Evolutionary conservation across 345 rosid species (phyloP), one percentile per base, ranked within the genome.

Genomic region (Durio zibethinus): DNA sequence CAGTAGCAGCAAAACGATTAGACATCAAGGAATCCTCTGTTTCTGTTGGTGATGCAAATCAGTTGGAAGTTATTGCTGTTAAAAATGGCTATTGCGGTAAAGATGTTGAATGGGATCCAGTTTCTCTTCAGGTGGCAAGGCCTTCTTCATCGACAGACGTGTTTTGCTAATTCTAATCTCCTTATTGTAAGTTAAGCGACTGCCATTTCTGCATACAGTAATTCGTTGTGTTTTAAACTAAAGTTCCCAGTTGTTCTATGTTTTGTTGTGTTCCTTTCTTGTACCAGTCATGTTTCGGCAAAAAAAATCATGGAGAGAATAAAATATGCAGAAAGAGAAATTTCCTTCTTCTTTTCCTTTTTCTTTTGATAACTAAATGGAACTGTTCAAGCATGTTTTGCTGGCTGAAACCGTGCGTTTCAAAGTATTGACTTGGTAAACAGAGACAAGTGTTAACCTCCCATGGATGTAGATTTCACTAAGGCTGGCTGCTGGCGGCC

Each of bases 1-100:
- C 87, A 3, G 76, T 83, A 20, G 85, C 87, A 66, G 88, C 86
- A 35, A 88, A 87, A 80, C 80, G 65, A 79, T 75, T 82, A 29
- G 38, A 85, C 42, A 79, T 80, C 0, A 23, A 35, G 6, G 86
- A 80, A 38, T 79, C 76, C 23, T 25, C 82, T 0, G 70, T 33
- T 9, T 40, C 77, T 29, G 70, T 54, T 1, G 73, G 66, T 10
- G 59, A 27, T 61, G 74, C 83, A n/a, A 80, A 79, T 45, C 84
- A 36, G 63, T 79, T 83, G 10, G 79, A 80, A 75, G 78, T 65
- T 27, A 63, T 80, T 72, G 71, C 87, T 1, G 75, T 81, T 71
- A 77, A 83, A 33, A 76, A 75, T 5, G 70, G 87, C 12, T 81
- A 81, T 45, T 83, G 90, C 25, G 63, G 87, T 10, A 56, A 83